Base-by-base conservation (phyloP, 1,284 basidiomycete species). In the Trametes polyzona region DNA sequence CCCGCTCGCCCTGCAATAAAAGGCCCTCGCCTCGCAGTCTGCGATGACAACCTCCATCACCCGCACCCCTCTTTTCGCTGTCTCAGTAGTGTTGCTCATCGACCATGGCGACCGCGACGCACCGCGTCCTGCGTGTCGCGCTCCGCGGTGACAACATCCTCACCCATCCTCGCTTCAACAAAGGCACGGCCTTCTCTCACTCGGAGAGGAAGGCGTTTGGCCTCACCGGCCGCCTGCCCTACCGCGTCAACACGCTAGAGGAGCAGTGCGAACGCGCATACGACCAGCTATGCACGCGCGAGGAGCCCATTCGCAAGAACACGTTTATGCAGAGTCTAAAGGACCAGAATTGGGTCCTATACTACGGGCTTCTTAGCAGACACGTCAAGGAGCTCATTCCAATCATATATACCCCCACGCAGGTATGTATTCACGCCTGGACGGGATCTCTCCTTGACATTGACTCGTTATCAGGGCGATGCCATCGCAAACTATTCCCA, bases 401-500 rank as follows among this genome's bases (percentile, higher is more conserved):
- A 1, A 83, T 92, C 59, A 87, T 92, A 47, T 92, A 92, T 61
- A 89, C 87, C 0, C 86, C 86, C 2, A 88, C 86, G 0, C 82
- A 87, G 78, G 83, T 84, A 51, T 40, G 74, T 66, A 1, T 23
- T 23, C 5, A 16, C 7, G 8, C n/a, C 4, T 12, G 7, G 24
- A 2, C 12, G 17, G 17, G 16, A 11, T 17, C 21, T 24, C 35
- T 40, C 24, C 24, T 16, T n/a, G 2, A 16, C 35, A 17, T 24
- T 61, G 4, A 53, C 29, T 14, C 16, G 30, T 26, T 2, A 17
- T 3, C 19, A 47, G 32, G 33, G 30, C 30, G 46, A 47, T 14
- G 92, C 92, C 0, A 93, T 95, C 47, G 76, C 87, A 2, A 81
- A 88, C 52, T 94, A 93, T 65, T 93, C 91, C 0, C 90, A 92